Conservation (phyloP, 1,284 basidiomycete genomes). For the Rhodotorula sp. region DNA sequence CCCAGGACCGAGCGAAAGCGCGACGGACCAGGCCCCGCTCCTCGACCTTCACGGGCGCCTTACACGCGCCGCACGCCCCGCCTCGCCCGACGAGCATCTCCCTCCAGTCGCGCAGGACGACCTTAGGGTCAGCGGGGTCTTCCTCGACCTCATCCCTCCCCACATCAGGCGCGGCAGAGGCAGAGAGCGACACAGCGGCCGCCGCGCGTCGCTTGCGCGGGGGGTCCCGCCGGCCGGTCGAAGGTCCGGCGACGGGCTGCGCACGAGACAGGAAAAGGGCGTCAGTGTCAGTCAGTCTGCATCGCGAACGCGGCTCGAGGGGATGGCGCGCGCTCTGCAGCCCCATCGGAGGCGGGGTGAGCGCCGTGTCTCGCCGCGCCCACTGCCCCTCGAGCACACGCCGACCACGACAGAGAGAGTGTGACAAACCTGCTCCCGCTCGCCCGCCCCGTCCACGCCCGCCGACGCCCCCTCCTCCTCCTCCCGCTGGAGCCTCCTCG, state of each 20-base stretch:
- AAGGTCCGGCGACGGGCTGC: not conserved
- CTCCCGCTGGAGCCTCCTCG: slow-evolving; percentile 3
- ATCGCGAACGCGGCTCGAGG: too few relatives aligned
- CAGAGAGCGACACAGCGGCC: not conserved
- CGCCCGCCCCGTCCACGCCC: not conserved
- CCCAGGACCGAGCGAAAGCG: not conserved
- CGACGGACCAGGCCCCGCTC: not conserved
- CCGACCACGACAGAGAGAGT: not conserved
- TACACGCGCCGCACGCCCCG: not conserved
- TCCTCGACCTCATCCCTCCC: too few relatives aligned
- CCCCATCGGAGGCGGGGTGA: too few relatives aligned
- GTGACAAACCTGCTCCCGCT: not conserved
- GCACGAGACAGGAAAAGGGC: not conserved
- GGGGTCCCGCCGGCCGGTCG: not conserved
- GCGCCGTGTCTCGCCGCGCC: too few relatives aligned
- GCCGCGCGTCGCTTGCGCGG: not conserved
- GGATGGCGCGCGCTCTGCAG: too few relatives aligned
- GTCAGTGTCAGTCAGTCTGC: not conserved
- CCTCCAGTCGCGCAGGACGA: not conserved
- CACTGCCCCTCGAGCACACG: too few relatives aligned
- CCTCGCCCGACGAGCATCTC: slow-evolving; percentile 1
- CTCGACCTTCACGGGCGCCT: not conserved
- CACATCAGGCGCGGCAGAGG: not conserved
- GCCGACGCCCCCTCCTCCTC: not conserved
- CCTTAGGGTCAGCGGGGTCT: slow-evolving; percentile 7